These are phyloP conservation scores for Lentinula aciculospora DNA, from an alignment of 768 basidiomycete genomes.

Conservation along the genomic window DNA sequence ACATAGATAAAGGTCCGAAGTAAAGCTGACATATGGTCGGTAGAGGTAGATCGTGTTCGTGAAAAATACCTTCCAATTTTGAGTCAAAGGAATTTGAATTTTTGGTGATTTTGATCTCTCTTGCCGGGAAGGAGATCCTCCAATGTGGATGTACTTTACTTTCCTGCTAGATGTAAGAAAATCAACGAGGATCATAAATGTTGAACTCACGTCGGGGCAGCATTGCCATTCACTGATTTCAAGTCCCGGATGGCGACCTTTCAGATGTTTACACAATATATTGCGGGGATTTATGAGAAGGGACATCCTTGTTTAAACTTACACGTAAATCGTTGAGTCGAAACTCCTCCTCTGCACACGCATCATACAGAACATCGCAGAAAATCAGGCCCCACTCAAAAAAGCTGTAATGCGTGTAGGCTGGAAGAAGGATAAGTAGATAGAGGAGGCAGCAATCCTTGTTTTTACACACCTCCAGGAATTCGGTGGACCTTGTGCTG, in stretches of 20 bases:
- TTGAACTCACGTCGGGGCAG: background rate
- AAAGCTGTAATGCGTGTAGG: slow-evolving; percentile 82
- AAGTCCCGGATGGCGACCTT: background rate
- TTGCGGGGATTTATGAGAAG: background rate
- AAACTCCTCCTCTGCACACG: slow-evolving; percentile 59
- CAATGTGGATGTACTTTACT: slow-evolving; percentile 40
- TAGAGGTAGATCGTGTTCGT: background rate
- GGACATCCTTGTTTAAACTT: slow-evolving; percentile 1
- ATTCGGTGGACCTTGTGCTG: slow-evolving; percentile 77
- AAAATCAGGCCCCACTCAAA: slow-evolving; percentile 85
- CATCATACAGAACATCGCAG: slow-evolving; percentile 69
- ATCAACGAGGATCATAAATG: background rate
- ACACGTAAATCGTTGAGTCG: slow-evolving; percentile 1
- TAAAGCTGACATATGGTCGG: slow-evolving; percentile 23
- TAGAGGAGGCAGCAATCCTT: background rate
- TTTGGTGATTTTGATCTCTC: background rate
- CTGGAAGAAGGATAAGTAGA: slow-evolving; percentile 28
- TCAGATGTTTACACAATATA: background rate
- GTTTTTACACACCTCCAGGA: slow-evolving; percentile 60
- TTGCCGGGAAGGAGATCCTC: background rate
- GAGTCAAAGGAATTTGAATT: background rate
- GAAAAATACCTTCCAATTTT: background rate
- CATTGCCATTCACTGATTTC: background rate
- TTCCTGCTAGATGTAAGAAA: slow-evolving; percentile 10
- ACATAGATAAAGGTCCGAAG: slow-evolving; percentile 56